Evolutionary conservation across 768 basidiomycete genomes (phyloP), one percentile per base, ranked within the genome.

Genomic region (Xerocomellus intermedius): DNA sequence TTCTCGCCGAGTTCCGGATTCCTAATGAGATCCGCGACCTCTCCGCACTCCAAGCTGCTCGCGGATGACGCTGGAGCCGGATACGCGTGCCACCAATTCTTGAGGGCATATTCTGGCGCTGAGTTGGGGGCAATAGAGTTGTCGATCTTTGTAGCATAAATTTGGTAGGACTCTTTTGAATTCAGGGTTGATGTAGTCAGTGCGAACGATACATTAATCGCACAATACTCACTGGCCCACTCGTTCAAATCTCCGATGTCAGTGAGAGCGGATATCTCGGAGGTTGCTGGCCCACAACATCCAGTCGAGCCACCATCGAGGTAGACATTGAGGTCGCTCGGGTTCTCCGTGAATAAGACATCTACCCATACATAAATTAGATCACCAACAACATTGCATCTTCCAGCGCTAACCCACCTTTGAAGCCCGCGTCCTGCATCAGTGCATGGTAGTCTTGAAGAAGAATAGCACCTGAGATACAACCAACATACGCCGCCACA

Each of bases 51-150:
- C 30, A 80, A 45, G 3, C 13, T 16, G 30, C 30, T 21, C 6
- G 73, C 70, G 2, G 71, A 61, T 2, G 78, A 74, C 38, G 63
- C 35, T 3, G 55, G 70, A 6, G 59, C 42, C 0, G 83, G 83
- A 60, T 79, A 83, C 0, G 80, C 82, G 50, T 82, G 77, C 81
- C 79, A 82, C 79, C 79, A 83, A 3, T 70, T 69, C 16, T 69
- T 63, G 32, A 83, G 72, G 5, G 72, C 59, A 2, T 45, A 52
- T 24, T 17, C 30, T 6, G 57, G 54, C 7, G 37, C 49, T 0
- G 59, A 35, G 19, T 49, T 33, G 4, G 45, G 14, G 10, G 38
- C 16, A 26, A n/a, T 17, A 19, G 44, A 2, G 19, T 9, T 38
- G 2, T 57, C 57, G 2, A 66, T 56, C 55, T 82, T 83, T 17